Conservation (phyloP, 2,329 filamentous ascomycete genomes). For the Trichoderma sp. region DNA sequence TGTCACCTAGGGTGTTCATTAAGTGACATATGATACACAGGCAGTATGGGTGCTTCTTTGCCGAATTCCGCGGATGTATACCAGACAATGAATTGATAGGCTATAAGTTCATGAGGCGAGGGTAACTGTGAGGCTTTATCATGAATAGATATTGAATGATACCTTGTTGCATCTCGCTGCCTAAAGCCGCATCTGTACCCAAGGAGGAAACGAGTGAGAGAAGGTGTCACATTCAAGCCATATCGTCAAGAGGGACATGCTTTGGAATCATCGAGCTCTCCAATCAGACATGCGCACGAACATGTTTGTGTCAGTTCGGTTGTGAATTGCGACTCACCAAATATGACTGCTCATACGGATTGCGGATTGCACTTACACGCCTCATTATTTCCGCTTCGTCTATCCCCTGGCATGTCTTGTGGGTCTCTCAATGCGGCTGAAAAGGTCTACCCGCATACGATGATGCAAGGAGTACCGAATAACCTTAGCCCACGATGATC, state of each 20-base stretch:
- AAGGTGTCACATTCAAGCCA: neutral
- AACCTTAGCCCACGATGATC: neutral
- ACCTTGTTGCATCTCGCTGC: neutral
- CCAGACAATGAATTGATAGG: neutral
- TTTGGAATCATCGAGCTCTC: no score
- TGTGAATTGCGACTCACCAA: neutral
- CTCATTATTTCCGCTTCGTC: neutral
- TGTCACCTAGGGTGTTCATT: neutral
- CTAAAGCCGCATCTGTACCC: neutral
- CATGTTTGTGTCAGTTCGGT: neutral
- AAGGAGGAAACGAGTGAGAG: neutral
- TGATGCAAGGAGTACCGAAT: neutral
- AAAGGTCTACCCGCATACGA: neutral
- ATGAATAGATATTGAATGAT: neutral
- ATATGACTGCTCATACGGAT: neutral
- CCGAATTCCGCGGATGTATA: neutral
- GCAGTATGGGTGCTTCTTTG: neutral
- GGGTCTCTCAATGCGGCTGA: neutral
- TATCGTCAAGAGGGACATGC: neutral
- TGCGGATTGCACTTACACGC: neutral
- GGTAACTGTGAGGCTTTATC: neutral
- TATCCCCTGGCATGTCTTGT: neutral
- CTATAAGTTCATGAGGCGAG: neutral
- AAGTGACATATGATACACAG: neutral
- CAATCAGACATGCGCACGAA: neutral